These are phyloP conservation scores for Xylaria nigripes DNA, from an alignment of 495 filamentous ascomycete genomes.

Conservation along the genomic window DNA sequence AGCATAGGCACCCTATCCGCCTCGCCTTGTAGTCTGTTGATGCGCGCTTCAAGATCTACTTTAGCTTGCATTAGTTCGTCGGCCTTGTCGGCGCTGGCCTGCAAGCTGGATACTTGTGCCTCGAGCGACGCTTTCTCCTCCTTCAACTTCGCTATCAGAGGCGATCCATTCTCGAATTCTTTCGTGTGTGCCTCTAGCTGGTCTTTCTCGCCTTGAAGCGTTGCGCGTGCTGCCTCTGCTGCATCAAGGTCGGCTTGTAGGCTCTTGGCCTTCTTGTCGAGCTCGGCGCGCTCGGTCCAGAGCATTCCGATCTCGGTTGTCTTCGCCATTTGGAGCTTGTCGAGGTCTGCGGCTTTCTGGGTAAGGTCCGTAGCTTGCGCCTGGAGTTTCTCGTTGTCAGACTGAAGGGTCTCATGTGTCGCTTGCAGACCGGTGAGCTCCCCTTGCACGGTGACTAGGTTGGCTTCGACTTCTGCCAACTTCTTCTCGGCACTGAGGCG, in stretches of 20 bases:
- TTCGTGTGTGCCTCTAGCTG: constrained; percentile 16
- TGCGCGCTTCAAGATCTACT: constrained; percentile 20
- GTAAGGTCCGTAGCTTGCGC: constrained; percentile 16
- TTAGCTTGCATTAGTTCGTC: constrained; percentile 26
- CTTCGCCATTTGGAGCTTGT: constrained; percentile 21
- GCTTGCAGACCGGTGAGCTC: constrained; percentile 19
- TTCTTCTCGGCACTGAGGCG: constrained; percentile 16
- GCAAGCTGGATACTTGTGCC: constrained; percentile 22
- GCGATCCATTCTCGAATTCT: constrained; percentile 15
- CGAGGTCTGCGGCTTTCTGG: constrained; percentile 18
- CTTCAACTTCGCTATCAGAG: constrained; percentile 14
- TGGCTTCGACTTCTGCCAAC: constrained; percentile 17
- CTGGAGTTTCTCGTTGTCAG: constrained; percentile 20
- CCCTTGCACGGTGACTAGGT: constrained; percentile 15
- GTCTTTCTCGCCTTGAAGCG: constrained; percentile 19
- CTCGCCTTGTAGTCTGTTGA: constrained; percentile 16
- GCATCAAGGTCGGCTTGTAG: constrained; percentile 19
- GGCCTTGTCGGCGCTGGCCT: constrained; percentile 30
- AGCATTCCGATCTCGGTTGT: constrained; percentile 11
- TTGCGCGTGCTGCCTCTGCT: constrained; percentile 12
- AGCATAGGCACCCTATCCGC: constrained; percentile 21
- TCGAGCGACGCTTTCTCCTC: constrained; percentile 28
- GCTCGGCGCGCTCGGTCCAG: constrained; percentile 16
- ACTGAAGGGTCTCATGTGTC: constrained; percentile 14
- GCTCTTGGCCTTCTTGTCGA: constrained; percentile 16